These are phyloP conservation scores for Piloderma croceum DNA, from an alignment of 768 basidiomycete species.

Conservation along the genomic window DNA sequence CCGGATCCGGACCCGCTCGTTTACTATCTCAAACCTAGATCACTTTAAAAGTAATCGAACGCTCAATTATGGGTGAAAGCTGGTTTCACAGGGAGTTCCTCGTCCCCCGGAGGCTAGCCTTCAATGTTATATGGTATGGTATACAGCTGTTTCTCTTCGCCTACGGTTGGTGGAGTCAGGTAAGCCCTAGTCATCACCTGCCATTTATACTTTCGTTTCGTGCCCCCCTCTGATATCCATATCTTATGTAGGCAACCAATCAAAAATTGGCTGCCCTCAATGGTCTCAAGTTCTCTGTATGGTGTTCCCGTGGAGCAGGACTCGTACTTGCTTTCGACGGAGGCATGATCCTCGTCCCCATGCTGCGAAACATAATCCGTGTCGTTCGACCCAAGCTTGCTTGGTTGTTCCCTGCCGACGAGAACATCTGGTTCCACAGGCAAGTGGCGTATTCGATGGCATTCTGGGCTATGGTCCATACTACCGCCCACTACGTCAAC, in stretches of 20 bases:
- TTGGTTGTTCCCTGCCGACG: conserved; percentile 89
- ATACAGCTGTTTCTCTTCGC: conserved; percentile 67
- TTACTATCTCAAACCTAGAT: conserved; percentile 16
- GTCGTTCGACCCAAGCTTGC: conserved; percentile 72
- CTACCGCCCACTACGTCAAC: conserved; percentile 91
- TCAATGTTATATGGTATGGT: conserved; percentile 79
- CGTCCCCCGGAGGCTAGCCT: conserved; percentile 53
- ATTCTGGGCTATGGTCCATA: conserved; percentile 90
- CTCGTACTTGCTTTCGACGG: conserved; percentile 86
- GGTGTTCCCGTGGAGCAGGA: conserved; percentile 88
- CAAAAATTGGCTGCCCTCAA: conserved; percentile 68
- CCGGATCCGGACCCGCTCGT: conserved; percentile 46
- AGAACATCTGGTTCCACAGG: conserved; percentile 94
- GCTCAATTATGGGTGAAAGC: conserved; percentile 49
- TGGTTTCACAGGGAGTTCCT: conserved; percentile 76
- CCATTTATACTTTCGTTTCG: neutral
- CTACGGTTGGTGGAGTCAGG: conserved; percentile 89
- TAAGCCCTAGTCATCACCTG: conserved; percentile 28
- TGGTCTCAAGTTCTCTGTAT: conserved; percentile 75
- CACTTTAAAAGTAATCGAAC: conserved; percentile 2
- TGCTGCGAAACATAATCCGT: conserved; percentile 85
- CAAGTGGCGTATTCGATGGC: conserved; percentile 93
- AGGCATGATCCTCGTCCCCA: conserved; percentile 79
- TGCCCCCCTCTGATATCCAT: neutral
- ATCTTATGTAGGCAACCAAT: conserved; percentile 48